Evolutionary conservation across 2,329 filamentous ascomycete genomes (phyloP), one percentile per base, ranked within the genome.

Genomic region (Aureobasidium musti): DNA sequence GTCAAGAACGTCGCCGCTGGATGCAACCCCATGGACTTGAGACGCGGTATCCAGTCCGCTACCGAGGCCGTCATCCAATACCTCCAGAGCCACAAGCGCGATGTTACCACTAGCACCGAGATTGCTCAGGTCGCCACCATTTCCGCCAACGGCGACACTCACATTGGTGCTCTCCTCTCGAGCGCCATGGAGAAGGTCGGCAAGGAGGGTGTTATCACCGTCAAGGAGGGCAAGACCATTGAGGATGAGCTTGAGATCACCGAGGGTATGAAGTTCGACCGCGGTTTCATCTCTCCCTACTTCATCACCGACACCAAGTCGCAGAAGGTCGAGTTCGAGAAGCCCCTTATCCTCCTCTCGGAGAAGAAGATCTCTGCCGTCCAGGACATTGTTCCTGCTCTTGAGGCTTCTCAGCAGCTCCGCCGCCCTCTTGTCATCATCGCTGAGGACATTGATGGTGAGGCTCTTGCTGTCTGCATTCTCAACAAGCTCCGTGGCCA

Each of bases 341-440:
- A 99, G 87, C 95, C 95, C 71, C 83, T 99, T 78, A 95, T 99
- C 79, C 91, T 99, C 60, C 91, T 99, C 66, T 98, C 95, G 10
- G 95, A 99, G 88, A 98, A 97, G 91, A 99, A 99, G 89, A 99
- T 99, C 82, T 99, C 95, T 63, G 92, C 93, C 68, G 95, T 98
- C 68, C 94, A 98, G 84, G 95, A 99, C 81, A 98, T 99, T 77
- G 94, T 99, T 77, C 95, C 95, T 71, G 92, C 95, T 71, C 92
- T 99, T 67, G 95, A 99, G 85, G 92, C 92, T 73, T 98, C 95
- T 68, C 97, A 95, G 74, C 92, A 97, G 82, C 87, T 91, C 79
- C 93, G 95, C 80, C 91, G 95, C 72, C 95, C 95, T 71, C 90
- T 99, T 60, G 89, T 99, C 79, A 99, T 99, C 83, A 96, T 99